These are phyloP conservation scores for Xylariales sp. DNA, from an alignment of 2,329 filamentous ascomycete species.

Conservation along the genomic window DNA sequence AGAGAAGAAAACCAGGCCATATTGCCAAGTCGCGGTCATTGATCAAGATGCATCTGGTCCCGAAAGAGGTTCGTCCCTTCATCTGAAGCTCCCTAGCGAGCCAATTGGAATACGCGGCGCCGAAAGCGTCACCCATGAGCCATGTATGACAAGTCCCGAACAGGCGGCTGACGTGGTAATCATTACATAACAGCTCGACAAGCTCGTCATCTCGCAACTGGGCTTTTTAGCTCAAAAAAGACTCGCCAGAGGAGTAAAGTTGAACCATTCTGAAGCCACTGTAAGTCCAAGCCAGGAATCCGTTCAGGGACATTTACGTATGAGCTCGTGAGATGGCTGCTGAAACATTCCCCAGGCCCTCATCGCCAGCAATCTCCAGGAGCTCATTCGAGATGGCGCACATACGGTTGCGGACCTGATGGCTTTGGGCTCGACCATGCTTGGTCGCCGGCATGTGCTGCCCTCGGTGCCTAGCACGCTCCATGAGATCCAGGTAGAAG, in stretches of 20 bases:
- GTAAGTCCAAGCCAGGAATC: conserved; percentile 48
- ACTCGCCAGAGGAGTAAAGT: conserved; percentile 78
- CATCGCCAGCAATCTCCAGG: conserved; percentile 86
- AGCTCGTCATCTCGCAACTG: conserved; percentile 87
- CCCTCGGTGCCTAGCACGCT: conserved; percentile 77
- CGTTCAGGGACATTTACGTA: too few species aligned
- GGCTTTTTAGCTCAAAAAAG: conserved; percentile 83
- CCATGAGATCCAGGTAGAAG: conserved; percentile 85
- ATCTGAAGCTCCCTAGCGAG: too few species aligned
- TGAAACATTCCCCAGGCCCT: conserved; percentile 60
- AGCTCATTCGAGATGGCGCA: conserved; percentile 94
- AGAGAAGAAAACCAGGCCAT: too few species aligned
- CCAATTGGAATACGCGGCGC: too few species aligned
- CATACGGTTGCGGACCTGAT: conserved; percentile 92
- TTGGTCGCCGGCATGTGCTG: conserved; percentile 86
- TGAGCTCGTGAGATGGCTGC: background rate
- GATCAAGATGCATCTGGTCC: conserved; percentile 28
- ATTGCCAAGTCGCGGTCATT: too few species aligned
- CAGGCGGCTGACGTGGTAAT: too few species aligned
- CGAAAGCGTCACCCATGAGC: too few species aligned
- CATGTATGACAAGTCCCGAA: too few species aligned
- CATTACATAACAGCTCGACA: conserved; percentile 67
- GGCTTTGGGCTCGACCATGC: conserved; percentile 84
- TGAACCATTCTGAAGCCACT: conserved; percentile 87
- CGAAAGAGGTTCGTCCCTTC: conserved; percentile 27